Base-by-base conservation (phyloP, 768 basidiomycete genomes). In the Psilocybe sp. region DNA sequence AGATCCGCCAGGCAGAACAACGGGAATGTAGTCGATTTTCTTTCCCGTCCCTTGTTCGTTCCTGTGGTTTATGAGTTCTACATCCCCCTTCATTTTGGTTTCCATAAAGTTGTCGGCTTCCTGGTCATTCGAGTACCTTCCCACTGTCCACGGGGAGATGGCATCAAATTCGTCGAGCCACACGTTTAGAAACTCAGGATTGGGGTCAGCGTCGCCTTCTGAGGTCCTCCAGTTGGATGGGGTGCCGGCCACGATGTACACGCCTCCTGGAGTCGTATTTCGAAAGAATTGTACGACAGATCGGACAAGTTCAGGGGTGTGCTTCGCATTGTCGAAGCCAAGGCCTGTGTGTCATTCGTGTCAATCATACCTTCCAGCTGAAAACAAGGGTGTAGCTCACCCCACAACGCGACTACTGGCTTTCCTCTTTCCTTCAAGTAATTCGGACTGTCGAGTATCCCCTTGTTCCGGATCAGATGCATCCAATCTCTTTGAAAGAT, bases 141-240 rank as follows among this genome's bases (percentile, higher is more conserved):
- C 91, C 9, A 92, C 75, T 5, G 85, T 89, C 90, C 90, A 92
- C 6, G 91, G 91, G 16, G 83, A 86, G 49, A 91, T 79, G 3
- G 87, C 85, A 53, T 90, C 88, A 51, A 90, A 88, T 18, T 81
- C 81, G n/a, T 83, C 81, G 9, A 89, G 69, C 84, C 86, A 92
- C 9, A 89, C 74, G 43, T 80, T 70, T 11, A 83, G 57, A 53
- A 87, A 91, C 6, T 68, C 85, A 0, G 81, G 79, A 53, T 89
- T 77, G 2, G 71, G 71, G 63, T 91, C 87, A 0, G 85, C 83
- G 59, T 93, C 91, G 20, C 79, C 77, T 20, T 73, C 71, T 6
- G 82, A 77, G 0, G 84, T 83, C 18, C 90, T 80, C 91, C 91
- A 92, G 56, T 86, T 78, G 0, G 86, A 76, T 23, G 89, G 85